Conservation (phyloP, 2,329 filamentous ascomycete species). For the Chaetomium strumarium region DNA sequence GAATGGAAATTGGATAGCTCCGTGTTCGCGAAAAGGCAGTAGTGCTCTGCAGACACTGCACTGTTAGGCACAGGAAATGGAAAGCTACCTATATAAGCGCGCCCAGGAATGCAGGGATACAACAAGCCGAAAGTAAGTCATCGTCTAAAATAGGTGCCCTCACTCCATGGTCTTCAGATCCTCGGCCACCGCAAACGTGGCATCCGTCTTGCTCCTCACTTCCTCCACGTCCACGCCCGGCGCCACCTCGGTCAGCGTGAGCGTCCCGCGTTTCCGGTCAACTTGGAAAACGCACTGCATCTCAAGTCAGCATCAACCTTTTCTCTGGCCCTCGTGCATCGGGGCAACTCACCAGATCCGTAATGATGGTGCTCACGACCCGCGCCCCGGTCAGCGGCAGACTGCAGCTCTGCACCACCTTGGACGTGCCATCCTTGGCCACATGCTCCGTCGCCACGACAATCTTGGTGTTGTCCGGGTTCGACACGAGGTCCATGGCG, state of each 20-base stretch:
- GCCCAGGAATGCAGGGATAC: too few relatives aligned
- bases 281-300: constrained; percentile 63
- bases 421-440: constrained; percentile 61
- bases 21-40: too few relatives aligned
- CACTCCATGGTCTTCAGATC: constrained; percentile 45
- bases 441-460: constrained; percentile 66
- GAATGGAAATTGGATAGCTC: too few relatives aligned
- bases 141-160: neutral
- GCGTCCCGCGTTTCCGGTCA: constrained; percentile 52
- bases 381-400: constrained; percentile 60
- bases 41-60: too few relatives aligned
- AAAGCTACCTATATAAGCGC: too few relatives aligned
- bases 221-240: constrained; percentile 63
- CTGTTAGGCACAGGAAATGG: too few relatives aligned
- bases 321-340: neutral
- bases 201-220: constrained; percentile 63
- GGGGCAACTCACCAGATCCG: constrained; percentile 55
- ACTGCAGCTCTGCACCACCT: constrained; percentile 59
- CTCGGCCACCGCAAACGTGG: constrained; percentile 57
- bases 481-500: constrained; percentile 67
- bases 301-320: neutral
- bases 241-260: constrained; percentile 66
- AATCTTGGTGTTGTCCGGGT: constrained; percentile 66
- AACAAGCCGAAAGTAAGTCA: neutral
- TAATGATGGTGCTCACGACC: constrained; percentile 67